A percentile compares a stretch with the other conserved stretches of the same genome.
These are phyloP conservation scores for Microascus cirrosus DNA, from an alignment of 2,329 filamentous ascomycete genomes.

Conservation along the genomic window DNA sequence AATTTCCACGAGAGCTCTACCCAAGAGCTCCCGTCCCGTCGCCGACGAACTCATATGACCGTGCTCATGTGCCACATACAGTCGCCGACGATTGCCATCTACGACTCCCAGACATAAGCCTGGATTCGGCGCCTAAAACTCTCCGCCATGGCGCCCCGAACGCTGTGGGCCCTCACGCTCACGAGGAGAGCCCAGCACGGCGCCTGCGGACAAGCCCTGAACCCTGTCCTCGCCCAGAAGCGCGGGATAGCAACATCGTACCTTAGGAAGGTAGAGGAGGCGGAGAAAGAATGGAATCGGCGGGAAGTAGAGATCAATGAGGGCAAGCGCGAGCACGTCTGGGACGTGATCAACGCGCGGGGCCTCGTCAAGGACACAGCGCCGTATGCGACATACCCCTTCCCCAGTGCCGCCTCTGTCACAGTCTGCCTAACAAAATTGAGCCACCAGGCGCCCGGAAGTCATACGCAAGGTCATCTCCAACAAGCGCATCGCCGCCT, in stretches of 20 bases:
- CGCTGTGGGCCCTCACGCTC: neutral
- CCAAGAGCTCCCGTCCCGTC: neutral
- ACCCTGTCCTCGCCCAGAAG: neutral
- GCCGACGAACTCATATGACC: neutral
- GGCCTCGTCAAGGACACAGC: conserved; percentile 65
- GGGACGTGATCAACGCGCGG: conserved; percentile 57
- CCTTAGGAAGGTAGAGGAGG: conserved; percentile 28
- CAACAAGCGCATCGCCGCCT: conserved; percentile 56
- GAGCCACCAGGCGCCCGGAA: conserved; percentile 25
- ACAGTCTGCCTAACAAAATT: neutral
- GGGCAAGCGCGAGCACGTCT: conserved; percentile 41
- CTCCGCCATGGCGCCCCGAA: conserved; percentile 1
- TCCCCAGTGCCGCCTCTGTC: neutral
- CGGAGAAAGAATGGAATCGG: conserved; percentile 33
- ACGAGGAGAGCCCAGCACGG: neutral
- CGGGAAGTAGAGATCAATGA: conserved; percentile 33
- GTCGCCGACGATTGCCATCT: no score
- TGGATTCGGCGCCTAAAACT: neutral
- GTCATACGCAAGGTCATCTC: conserved; percentile 54
- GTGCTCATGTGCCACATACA: neutral
- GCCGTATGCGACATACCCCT: conserved; percentile 39
- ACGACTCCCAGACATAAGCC: neutral
- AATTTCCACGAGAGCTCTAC: neutral
- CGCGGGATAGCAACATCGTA: conserved; percentile 29
- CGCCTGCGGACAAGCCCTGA: neutral